phyloP scores from a whole-genome alignment of 2,329 filamentous ascomycete genomes.

The Colletotrichum neosansevieriae region DNA sequence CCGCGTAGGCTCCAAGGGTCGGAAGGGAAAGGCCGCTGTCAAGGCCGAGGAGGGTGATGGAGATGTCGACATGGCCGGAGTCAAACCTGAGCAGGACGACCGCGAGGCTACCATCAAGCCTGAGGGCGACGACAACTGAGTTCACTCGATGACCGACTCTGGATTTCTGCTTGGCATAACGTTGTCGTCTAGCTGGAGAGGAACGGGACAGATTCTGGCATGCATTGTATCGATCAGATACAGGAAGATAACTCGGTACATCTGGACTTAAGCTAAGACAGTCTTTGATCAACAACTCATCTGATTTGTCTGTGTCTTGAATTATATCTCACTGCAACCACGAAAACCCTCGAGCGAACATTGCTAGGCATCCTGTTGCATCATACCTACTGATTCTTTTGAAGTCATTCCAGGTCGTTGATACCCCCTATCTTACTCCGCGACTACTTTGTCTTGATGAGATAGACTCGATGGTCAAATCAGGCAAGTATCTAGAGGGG shows the following conservation, averaged over 20 bases:
- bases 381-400: too few species aligned
- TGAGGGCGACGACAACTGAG: conserved; percentile 34
- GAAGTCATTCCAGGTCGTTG: too few species aligned
- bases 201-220: not conserved
- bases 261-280: not conserved
- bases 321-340: not conserved
- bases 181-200: not conserved
- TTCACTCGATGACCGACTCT: not conserved
- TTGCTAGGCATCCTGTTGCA: too few species aligned
- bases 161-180: not conserved
- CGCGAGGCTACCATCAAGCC: conserved; percentile 40
- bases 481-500: too few species aligned
- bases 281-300: not conserved
- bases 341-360: too few species aligned
- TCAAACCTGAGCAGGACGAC: not conserved
- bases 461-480: too few species aligned
- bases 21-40: conserved; percentile 40
- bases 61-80: not conserved
- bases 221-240: not conserved
- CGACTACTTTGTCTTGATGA: too few species aligned
- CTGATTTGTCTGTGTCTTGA: not conserved
- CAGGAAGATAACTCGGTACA: not conserved
- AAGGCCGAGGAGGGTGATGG: conserved; percentile 41
- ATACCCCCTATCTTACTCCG: too few species aligned
- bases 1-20: conserved; percentile 40